A percentile compares a stretch with the other conserved stretches of the same genome.
Conservation (phyloP, 371 early-diverging fungal genomes). For the Choanephora cucurbitarum region DNA sequence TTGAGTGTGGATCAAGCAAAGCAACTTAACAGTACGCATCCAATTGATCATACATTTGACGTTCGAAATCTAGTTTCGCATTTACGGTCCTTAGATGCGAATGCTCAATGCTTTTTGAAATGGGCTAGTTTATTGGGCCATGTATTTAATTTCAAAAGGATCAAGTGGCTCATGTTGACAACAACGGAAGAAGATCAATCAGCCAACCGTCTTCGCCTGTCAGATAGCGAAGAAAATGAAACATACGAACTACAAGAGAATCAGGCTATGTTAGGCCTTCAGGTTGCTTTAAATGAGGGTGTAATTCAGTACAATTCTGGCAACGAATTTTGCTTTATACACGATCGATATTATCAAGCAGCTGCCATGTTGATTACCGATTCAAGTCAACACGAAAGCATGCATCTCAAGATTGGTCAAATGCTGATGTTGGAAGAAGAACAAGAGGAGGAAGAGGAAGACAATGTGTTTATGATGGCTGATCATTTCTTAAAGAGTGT, state of each 20-base stretch:
- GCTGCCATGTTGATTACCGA: slow-evolving; percentile 37
- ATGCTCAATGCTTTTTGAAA: slow-evolving; percentile 37
- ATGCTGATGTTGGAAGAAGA: slow-evolving; percentile 32
- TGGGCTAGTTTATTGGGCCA: slow-evolving; percentile 50
- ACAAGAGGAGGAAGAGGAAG: slow-evolving; percentile 19
- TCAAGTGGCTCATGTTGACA: slow-evolving; percentile 42
- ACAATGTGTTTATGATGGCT: slow-evolving; percentile 37
- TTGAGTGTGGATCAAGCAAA: neutral
- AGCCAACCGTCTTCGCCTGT: neutral
- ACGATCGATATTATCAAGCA: slow-evolving; percentile 48
- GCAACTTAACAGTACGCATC: slow-evolving; percentile 3
- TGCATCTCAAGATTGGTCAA: slow-evolving; percentile 45
- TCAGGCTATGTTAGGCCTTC: slow-evolving; percentile 42
- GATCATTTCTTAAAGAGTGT: slow-evolving; percentile 45
- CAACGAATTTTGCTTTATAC: slow-evolving; percentile 42
- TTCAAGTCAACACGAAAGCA: slow-evolving; percentile 23
- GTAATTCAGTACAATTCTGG: slow-evolving; percentile 37
- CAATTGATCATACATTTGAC: slow-evolving; percentile 27
- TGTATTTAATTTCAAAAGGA: slow-evolving; percentile 37
- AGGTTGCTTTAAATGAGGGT: slow-evolving; percentile 41
- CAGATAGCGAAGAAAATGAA: slow-evolving; percentile 1
- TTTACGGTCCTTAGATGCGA: slow-evolving; percentile 34
- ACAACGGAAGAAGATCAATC: slow-evolving; percentile 9
- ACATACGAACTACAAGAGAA: slow-evolving; percentile 12
- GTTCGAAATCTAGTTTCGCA: slow-evolving; percentile 40